Conservation (phyloP, 768 basidiomycete genomes). For the Tylopilus felleus region DNA sequence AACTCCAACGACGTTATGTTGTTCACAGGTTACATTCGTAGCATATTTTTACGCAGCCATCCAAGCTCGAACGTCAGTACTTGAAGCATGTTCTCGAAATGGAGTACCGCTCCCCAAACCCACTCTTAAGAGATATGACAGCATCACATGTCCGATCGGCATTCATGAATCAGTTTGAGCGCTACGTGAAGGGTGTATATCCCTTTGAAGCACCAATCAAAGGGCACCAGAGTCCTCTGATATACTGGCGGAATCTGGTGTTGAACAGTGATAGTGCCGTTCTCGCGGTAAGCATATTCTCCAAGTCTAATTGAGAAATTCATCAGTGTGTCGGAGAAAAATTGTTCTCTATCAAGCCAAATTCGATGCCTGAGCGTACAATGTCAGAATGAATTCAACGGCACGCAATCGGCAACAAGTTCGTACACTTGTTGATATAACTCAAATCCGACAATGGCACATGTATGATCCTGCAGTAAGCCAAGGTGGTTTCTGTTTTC, state of each 20-base stretch:
- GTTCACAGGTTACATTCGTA: too few relatives aligned
- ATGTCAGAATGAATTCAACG: not conserved
- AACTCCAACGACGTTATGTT: not conserved
- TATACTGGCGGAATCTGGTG: not conserved
- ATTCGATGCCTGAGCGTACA: not conserved
- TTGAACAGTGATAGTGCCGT: not conserved
- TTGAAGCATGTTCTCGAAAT: too few relatives aligned
- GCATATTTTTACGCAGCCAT: too few relatives aligned
- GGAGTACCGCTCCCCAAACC: too few relatives aligned
- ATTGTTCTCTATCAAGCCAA: not conserved
- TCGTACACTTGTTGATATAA: not conserved
- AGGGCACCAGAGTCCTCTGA: not conserved
- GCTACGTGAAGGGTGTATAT: not conserved
- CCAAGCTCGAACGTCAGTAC: too few relatives aligned
- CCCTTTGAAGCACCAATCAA: not conserved
- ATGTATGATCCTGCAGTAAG: not conserved
- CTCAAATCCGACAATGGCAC: not conserved
- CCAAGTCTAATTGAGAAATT: not conserved
- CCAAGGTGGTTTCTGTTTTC: not conserved
- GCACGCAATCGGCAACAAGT: not conserved
- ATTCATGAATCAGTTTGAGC: not conserved
- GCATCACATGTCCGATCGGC: not conserved
- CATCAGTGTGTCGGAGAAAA: not conserved
- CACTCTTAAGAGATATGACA: not conserved
- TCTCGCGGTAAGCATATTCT: not conserved